Evolutionary conservation across 495 filamentous ascomycete genomes (phyloP).

Genomic region (Clavariopsis aquatica): DNA sequence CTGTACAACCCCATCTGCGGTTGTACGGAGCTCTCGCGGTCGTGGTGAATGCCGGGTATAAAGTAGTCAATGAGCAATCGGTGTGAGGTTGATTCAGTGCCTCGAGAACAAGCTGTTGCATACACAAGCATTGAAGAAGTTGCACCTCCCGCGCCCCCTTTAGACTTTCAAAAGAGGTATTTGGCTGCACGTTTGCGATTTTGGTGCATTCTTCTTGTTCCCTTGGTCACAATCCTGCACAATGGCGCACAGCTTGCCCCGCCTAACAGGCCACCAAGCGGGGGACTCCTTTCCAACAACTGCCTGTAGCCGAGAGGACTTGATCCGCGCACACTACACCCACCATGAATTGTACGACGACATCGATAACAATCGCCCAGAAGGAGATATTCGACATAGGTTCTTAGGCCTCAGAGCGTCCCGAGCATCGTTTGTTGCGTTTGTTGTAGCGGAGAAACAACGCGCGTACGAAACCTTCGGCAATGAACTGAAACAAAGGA

Average conservation of each 20-base stretch:
- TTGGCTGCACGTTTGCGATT: not conserved
- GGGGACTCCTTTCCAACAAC: not conserved
- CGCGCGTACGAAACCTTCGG: not conserved
- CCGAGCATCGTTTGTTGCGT: constrained; percentile 4
- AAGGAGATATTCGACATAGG: constrained; percentile 12
- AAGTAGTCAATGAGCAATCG: not conserved
- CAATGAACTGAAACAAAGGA: not conserved
- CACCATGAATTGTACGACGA: not conserved
- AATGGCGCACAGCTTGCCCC: not conserved
- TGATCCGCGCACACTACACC: not conserved
- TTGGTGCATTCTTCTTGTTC: not conserved
- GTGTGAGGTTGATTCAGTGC: not conserved
- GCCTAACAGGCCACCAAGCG: not conserved
- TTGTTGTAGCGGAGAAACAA: not conserved
- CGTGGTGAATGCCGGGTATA: not conserved
- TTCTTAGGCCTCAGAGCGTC: not conserved
- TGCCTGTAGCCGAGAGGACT: not conserved
- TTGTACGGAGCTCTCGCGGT: not conserved
- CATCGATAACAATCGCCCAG: constrained; percentile 8
- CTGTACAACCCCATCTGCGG: not conserved
- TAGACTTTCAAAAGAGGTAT: not conserved
- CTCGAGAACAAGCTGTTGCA: not conserved
- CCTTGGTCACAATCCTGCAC: not conserved
- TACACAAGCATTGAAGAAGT: not conserved
- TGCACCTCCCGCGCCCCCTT: not conserved